Evolutionary conservation across 257 asterid genomes (phyloP), one percentile per base, ranked within the genome.

Genomic region (Solanum etuberosum): DNA sequence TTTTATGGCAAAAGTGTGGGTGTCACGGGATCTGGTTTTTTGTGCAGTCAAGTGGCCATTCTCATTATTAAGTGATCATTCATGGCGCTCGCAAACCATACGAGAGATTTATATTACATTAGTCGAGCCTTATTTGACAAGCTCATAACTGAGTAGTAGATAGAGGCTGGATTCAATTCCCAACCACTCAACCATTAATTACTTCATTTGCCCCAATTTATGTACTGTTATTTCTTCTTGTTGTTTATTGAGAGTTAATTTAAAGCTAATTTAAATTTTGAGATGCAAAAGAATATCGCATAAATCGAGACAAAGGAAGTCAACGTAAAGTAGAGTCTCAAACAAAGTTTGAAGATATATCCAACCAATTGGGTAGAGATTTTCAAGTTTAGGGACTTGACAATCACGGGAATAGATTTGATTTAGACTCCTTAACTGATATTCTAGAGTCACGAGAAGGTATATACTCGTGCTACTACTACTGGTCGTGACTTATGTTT

Each of bases 1-100:
- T 29, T 29, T 46, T 54, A 25, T 38, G 89, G 86, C 84, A 63
- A 15, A 31, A 88, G 82, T 57, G 86, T 76, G 72, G 73, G 73
- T 32, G 85, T 90, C 93, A 91, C 90, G 92, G 90, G 76, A 8
- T 70, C 40, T 83, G 88, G 3, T 83, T 77, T 76, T 73, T 90
- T 90, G 87, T 48, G 23, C 59, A 21, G 80, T 83, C 70, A 37
- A 76, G 71, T 73, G 38, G 20, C 34, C 15, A 31, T 70, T 63
- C 80, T 72, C 85, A 11, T 48, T 83, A 83, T 54, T 5, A 25
- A 18, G 3, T 46, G 9, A 77, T 3, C 83, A 76, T 76, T 37
- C 37, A 42, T 59, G 9, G 6, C 6, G 14, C 67, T 21, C 12
- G 1, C 13, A 59, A 59, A 59, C 13, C 29, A 61, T 9, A 59